phyloP scores from a whole-genome alignment of 169 alveolate genomes.

The Plasmodium ovale region DNA sequence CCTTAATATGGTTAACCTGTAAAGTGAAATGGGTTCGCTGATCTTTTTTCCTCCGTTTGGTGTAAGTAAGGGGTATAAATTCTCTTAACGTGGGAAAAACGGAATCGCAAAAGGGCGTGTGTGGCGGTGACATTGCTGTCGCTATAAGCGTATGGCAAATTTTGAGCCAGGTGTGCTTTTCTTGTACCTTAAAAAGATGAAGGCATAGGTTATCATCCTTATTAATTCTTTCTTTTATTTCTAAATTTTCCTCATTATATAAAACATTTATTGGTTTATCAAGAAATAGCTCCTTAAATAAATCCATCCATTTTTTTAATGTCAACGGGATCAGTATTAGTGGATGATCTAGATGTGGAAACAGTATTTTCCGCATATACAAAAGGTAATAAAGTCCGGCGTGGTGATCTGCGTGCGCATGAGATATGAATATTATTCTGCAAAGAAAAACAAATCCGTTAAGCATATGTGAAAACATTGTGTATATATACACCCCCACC shows the following conservation, averaged over 20 bases:
- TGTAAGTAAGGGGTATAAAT: conserved; percentile 60
- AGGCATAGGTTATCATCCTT: conserved; percentile 14
- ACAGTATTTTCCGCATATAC: conserved; percentile 75
- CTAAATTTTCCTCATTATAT: conserved; percentile 43
- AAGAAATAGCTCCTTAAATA: conserved; percentile 50
- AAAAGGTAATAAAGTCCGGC: conserved; percentile 86
- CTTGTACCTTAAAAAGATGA: conserved; percentile 43
- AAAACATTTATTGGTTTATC: conserved; percentile 25
- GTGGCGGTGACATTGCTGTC: too few species aligned
- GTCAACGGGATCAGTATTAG: conserved; percentile 72
- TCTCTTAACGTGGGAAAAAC: too few species aligned
- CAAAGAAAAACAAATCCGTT: not conserved
- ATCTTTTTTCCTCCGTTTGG: conserved; percentile 9
- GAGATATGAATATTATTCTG: conserved; percentile 89
- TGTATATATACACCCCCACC: not conserved
- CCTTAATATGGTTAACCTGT: conserved; percentile 87
- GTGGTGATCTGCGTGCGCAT: conserved; percentile 92
- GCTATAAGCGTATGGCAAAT: too few species aligned
- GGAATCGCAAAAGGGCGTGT: too few species aligned
- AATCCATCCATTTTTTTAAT: conserved; percentile 62
- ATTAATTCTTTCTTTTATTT: conserved; percentile 31
- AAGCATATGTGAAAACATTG: not conserved
- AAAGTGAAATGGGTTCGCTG: conserved; percentile 76
- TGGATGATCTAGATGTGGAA: conserved; percentile 73
- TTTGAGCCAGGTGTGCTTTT: too few species aligned